Evolutionary conservation across 495 filamentous ascomycete genomes (phyloP).

Genomic region (Trichoderma gamsii): DNA sequence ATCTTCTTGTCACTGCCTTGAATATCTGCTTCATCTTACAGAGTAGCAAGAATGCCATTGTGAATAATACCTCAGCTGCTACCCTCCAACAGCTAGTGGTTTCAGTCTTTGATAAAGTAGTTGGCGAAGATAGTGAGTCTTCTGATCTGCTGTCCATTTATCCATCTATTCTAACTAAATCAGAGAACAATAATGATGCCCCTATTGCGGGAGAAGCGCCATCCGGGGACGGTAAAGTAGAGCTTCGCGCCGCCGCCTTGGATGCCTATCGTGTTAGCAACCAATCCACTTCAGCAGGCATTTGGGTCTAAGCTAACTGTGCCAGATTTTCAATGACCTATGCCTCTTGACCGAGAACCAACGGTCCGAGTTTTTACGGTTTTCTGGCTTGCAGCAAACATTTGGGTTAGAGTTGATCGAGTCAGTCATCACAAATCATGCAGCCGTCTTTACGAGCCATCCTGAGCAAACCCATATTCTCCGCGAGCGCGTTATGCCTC

Average conservation of each 20-base stretch:
- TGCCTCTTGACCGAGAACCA: constrained; percentile 83
- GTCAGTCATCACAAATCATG: constrained; percentile 78
- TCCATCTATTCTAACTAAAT: not conserved
- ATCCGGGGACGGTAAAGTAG: constrained; percentile 53
- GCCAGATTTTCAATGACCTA: constrained; percentile 75
- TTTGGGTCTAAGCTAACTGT: constrained; percentile 22
- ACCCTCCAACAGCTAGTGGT: constrained; percentile 92
- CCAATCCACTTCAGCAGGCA: not conserved
- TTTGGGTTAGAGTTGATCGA: constrained; percentile 90
- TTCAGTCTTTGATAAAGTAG: constrained; percentile 86
- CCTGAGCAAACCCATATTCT: constrained; percentile 75
- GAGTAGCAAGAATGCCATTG: constrained; percentile 80
- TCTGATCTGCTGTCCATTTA: not conserved
- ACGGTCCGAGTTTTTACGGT: constrained; percentile 69
- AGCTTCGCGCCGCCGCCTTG: constrained; percentile 67
- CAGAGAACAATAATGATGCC: constrained; percentile 43
- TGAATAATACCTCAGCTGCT: constrained; percentile 90
- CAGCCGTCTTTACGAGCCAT: constrained; percentile 69
- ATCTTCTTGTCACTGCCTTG: constrained; percentile 71
- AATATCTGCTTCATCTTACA: constrained; percentile 89
- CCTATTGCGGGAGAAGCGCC: constrained; percentile 55
- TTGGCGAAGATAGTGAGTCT: constrained; percentile 65
- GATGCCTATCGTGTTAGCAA: constrained; percentile 64
- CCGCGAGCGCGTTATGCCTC: constrained; percentile 73
- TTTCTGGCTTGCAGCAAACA: constrained; percentile 66